A percentile compares a stretch with the other conserved stretches of the same genome.
These are phyloP conservation scores for Paecilomyces fulvus DNA, from an alignment of 2,329 filamentous ascomycete species.

Conservation along the genomic window DNA sequence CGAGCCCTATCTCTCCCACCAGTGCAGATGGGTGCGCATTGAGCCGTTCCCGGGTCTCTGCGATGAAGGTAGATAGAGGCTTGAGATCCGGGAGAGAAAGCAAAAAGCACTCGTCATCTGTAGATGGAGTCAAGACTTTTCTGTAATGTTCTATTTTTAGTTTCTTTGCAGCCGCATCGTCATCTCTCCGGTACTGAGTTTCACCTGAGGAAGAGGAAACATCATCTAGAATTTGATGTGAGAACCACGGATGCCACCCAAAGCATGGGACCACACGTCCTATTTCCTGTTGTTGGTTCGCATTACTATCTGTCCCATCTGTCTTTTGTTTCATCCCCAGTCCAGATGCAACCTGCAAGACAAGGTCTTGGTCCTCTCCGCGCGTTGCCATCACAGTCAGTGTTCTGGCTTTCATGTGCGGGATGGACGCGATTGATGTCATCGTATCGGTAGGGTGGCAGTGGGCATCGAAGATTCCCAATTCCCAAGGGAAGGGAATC, in stretches of 20 bases:
- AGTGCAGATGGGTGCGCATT: constrained; percentile 46
- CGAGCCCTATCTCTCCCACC: constrained; percentile 55
- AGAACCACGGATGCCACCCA: constrained; percentile 63
- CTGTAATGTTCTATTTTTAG: constrained; percentile 44
- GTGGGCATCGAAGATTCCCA: constrained; percentile 57
- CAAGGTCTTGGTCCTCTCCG: constrained; percentile 52
- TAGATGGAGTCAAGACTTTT: constrained; percentile 37
- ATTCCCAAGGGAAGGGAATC: constrained; percentile 49
- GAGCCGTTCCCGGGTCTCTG: constrained; percentile 42
- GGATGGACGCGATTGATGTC: constrained; percentile 46
- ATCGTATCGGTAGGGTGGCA: constrained; percentile 61
- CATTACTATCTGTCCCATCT: constrained; percentile 10
- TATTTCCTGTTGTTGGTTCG: constrained; percentile 9
- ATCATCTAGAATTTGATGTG: constrained; percentile 51
- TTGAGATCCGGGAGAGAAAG: constrained; percentile 45
- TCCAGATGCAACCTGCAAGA: constrained; percentile 39
- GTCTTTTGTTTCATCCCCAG: neutral
- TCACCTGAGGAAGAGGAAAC: neutral
- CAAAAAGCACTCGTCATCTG: constrained; percentile 42
- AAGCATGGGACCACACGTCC: constrained; percentile 52
- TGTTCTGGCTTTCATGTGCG: constrained; percentile 48
- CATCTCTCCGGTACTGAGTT: neutral
- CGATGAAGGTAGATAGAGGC: constrained; percentile 45
- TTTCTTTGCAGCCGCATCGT: constrained; percentile 11
- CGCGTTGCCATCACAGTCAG: constrained; percentile 58